Evolutionary conservation across 495 filamentous ascomycete genomes (phyloP).

Genomic region (Aspergillus affinis): DNA sequence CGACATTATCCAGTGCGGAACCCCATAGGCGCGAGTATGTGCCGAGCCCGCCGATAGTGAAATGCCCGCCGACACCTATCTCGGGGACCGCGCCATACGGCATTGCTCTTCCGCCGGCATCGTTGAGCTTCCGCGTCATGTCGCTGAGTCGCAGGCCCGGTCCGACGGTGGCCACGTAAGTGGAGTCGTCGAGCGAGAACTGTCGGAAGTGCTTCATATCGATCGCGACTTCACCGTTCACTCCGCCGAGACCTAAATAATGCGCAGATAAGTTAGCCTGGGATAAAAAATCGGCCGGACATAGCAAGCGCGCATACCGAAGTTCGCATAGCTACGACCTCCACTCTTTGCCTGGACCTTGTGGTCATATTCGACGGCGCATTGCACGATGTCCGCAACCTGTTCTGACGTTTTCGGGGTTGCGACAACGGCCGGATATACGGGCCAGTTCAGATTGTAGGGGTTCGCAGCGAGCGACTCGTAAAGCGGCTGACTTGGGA

Average conservation of each 20-base stretch:
- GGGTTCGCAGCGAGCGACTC: constrained; percentile 17
- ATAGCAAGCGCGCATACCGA: constrained; percentile 24
- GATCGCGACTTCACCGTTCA: constrained; percentile 41
- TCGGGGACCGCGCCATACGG: constrained; percentile 64
- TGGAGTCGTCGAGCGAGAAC: constrained; percentile 52
- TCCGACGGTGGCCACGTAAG: constrained; percentile 62
- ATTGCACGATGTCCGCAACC: constrained; percentile 58
- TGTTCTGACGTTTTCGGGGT: constrained; percentile 57
- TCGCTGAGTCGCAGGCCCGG: constrained; percentile 62
- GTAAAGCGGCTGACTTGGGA: constrained; percentile 21
- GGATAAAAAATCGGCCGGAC: too few relatives aligned
- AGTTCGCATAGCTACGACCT: constrained; percentile 72
- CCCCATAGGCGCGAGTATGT: constrained; percentile 63
- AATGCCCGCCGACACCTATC: constrained; percentile 73
- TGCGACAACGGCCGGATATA: constrained; percentile 61
- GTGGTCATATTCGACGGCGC: constrained; percentile 51
- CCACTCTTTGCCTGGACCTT: constrained; percentile 71
- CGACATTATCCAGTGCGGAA: constrained; percentile 60
- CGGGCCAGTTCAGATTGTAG: constrained; percentile 65
- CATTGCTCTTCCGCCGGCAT: constrained; percentile 62
- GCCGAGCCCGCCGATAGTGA: constrained; percentile 71
- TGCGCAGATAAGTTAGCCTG: too few relatives aligned
- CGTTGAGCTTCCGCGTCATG: constrained; percentile 55
- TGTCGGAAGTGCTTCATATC: constrained; percentile 49
- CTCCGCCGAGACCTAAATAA: constrained; percentile 45